Conservation (phyloP, 768 basidiomycete species). For the Lentinus brumalis region DNA sequence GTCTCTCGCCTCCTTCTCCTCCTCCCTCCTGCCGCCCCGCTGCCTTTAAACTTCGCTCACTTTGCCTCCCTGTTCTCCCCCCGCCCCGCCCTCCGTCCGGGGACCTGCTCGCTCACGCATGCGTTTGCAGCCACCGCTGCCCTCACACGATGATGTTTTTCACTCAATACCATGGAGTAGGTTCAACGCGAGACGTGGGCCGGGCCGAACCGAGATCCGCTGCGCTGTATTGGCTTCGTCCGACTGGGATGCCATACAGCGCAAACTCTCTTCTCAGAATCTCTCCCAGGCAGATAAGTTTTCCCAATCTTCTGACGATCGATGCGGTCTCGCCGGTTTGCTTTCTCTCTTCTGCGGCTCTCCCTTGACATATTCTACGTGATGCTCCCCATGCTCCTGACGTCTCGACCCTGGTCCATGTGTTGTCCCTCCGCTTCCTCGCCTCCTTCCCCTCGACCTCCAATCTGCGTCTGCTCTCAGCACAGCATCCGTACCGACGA, state of each 20-base stretch:
- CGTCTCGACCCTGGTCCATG: conserved; percentile 9
- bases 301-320: not conserved
- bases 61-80: not conserved
- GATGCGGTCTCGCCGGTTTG: conserved; percentile 6
- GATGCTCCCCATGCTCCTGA: conserved; percentile 2
- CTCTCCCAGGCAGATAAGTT: conserved; percentile 5
- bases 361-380: not conserved
- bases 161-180: conserved; percentile 8
- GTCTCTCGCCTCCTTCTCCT: conserved; percentile 1
- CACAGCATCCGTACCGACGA: conserved; percentile 14
- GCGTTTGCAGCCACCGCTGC: too few relatives aligned
- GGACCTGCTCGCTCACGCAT: not conserved
- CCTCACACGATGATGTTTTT: not conserved
- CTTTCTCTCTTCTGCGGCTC: not conserved
- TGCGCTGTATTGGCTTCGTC: conserved; percentile 1
- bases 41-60: not conserved
- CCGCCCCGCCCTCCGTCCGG: not conserved
- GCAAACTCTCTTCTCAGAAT: conserved; percentile 6
- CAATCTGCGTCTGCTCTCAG: not conserved
- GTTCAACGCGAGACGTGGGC: conserved; percentile 10
- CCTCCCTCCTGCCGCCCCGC: conserved; percentile 6
- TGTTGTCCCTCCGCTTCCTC: not conserved
- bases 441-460: conserved; percentile 8
- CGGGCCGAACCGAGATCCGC: conserved; percentile 22
- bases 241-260: not conserved